These are phyloP conservation scores for Talaromyces sp. DNA, from an alignment of 2,329 filamentous ascomycete species.

Conservation along the genomic window DNA sequence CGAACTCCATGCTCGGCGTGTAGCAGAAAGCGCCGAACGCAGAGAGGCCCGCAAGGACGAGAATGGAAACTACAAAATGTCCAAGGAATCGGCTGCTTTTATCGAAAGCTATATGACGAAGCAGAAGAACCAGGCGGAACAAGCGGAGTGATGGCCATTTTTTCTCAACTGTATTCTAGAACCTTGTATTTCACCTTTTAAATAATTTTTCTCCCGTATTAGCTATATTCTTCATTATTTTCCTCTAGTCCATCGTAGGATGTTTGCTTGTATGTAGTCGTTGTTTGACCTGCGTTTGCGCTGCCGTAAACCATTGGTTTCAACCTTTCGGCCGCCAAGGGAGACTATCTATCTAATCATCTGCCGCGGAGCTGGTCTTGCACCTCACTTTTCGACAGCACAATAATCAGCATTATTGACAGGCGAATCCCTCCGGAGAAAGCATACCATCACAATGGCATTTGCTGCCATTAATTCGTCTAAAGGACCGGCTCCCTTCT, in stretches of 20 bases:
- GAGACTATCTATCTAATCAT: not conserved
- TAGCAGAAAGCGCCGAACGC: slow-evolving; percentile 32
- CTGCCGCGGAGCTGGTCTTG: not conserved
- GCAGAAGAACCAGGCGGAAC: slow-evolving; percentile 8
- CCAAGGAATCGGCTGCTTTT: slow-evolving; percentile 28
- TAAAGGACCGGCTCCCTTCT: not conserved
- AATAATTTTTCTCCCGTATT: not conserved
- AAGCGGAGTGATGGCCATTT: not conserved
- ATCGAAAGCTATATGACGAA: slow-evolving; percentile 32
- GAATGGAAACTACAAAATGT: slow-evolving; percentile 32
- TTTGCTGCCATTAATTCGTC: slow-evolving; percentile 28
- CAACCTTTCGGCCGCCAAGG: not conserved
- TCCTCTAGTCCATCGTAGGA: not conserved
- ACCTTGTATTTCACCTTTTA: not conserved
- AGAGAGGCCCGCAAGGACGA: slow-evolving; percentile 30
- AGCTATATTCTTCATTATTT: too few species aligned
- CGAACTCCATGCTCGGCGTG: slow-evolving; percentile 33
- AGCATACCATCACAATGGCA: slow-evolving; percentile 23
- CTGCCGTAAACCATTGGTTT: not conserved
- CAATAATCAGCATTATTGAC: not conserved
- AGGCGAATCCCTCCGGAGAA: not conserved
- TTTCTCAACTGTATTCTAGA: slow-evolving; percentile 1
- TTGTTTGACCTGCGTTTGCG: not conserved
- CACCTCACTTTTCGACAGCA: not conserved
- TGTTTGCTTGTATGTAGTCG: too few species aligned